Evolutionary conservation across 2,329 filamentous ascomycete species (phyloP), one percentile per base, ranked within the genome.

Genomic region (Elsinoe australis): DNA sequence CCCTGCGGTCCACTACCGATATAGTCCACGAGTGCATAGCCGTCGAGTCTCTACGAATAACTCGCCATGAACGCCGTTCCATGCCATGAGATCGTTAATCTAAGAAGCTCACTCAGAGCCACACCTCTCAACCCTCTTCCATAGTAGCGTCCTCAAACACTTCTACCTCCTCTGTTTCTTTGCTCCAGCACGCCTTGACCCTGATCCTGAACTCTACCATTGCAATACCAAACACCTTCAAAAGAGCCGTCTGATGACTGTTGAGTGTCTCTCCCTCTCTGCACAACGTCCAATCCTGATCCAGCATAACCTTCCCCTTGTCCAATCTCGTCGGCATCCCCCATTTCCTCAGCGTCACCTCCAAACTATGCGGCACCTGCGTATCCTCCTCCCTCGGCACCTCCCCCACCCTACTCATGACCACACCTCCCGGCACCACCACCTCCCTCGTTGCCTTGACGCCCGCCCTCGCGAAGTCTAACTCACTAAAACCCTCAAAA

Each of bases 141-240:
- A 61, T 63, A 26, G 50, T 53, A 18, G 54, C 52, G 44, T 45
- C 22, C 17, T 62, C 58, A 28, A 64, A 57, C 34, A 55, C 59
- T 32, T 57, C 63, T 5, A 66, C 61, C 22, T 64, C 60, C 47
- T 60, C 53, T 8, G 55, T 57, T 10, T 54, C 58, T 17, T 59
- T 57, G 52, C 61, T 64, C 63, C 64, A 67, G 45, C 65, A 64
- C 9, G 88, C 89, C 65, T 85, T 71, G 55, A 94, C 70, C 60
- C 80, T 76, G 51, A 98, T 81, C 65, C 76, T 82, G 71, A 98
- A 98, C 71, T 96, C 88, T 51, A 87, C 86, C 68, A 92, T 79
- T 54, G 85, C 87, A 50, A 95, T 79, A 47, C 87, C 84, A 69
- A 98, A 96, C 60, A 95, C 75, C 78, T 96, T 96, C 67, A 98